phyloP scores from a whole-genome alignment of 163 green algal genomes.

The Smithsoniella earleae region DNA sequence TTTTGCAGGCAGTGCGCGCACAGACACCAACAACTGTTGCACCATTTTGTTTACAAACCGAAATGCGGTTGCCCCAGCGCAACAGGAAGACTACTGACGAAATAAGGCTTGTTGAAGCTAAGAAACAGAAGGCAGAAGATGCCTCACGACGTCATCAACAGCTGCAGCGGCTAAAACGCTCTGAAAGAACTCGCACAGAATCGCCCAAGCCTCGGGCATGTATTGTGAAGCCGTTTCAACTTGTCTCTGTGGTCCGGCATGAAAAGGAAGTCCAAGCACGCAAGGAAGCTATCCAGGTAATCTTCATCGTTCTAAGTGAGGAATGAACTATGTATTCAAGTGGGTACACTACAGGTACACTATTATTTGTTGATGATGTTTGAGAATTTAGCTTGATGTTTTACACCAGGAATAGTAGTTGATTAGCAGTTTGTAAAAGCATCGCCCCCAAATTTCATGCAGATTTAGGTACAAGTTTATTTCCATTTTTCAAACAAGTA shows the following conservation, averaged over 20 bases:
- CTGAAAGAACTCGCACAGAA: not conserved
- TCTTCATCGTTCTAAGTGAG: too few species aligned
- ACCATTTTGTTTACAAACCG: slow-evolving; percentile 20
- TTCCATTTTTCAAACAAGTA: too few species aligned
- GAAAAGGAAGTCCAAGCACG: not conserved
- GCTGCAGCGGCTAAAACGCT: not conserved
- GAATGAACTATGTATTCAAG: too few species aligned
- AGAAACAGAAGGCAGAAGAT: slow-evolving; percentile 14
- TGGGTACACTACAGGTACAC: too few species aligned
- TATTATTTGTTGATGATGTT: too few species aligned
- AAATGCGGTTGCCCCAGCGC: slow-evolving; percentile 19
- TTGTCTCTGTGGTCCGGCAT: slow-evolving; percentile 5
- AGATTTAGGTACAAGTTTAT: too few species aligned
- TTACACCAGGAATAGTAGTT: too few species aligned
- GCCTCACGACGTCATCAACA: not conserved
- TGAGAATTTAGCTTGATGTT: too few species aligned
- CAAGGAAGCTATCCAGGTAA: not conserved
- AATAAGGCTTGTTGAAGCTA: slow-evolving; percentile 4
- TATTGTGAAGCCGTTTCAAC: slow-evolving; percentile 15
- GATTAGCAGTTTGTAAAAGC: too few species aligned
- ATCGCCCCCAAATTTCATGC: too few species aligned
- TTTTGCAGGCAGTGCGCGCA: too few species aligned
- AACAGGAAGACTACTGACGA: slow-evolving; percentile 26
- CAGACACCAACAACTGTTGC: not conserved
- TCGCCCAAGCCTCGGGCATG: not conserved